A percentile compares a stretch with the other conserved stretches of the same genome.
Evolutionary conservation across 306 rosid species (phyloP).

Genomic region (Cicer yamashitae): DNA sequence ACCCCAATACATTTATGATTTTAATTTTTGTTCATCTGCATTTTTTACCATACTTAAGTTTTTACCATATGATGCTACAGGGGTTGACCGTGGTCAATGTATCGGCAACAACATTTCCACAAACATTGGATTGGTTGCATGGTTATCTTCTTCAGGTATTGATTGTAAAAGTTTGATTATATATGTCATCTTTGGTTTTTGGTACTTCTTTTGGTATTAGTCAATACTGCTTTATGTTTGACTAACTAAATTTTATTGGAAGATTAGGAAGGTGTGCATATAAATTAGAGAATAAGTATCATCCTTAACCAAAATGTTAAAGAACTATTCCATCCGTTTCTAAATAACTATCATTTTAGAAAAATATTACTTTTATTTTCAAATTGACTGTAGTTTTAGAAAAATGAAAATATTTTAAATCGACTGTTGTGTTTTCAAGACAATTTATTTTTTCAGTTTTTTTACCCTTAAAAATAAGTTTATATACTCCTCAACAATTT

Average conservation of each 20-base stretch:
- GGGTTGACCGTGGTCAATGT: constrained; percentile 86
- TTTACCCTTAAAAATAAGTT: too few species aligned
- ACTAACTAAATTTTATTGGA: constrained; percentile 17
- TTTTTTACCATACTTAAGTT: constrained; percentile 1
- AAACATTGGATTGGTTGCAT: constrained; percentile 91
- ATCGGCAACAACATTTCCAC: constrained; percentile 91
- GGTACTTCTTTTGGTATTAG: constrained; percentile 55
- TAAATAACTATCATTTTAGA: too few species aligned
- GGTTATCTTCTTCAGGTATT: constrained; percentile 87
- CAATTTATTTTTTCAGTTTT: too few species aligned
- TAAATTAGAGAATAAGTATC: constrained; percentile 1
- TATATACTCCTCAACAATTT: too few species aligned
- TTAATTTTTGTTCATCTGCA: background rate
- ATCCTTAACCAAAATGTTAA: background rate
- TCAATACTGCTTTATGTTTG: background rate
- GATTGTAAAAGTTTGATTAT: background rate
- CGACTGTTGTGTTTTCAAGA: too few species aligned
- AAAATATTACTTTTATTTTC: too few species aligned
- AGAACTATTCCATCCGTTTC: background rate
- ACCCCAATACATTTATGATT: background rate
- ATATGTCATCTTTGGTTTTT: constrained; percentile 13
- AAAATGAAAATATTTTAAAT: too few species aligned
- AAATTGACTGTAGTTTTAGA: too few species aligned
- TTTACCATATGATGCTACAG: constrained; percentile 53
- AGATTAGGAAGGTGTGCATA: background rate